Percentiles rank a stretch among this genome's conserved stretches.
Evolutionary conservation across 176 grass and related monocot genomes (phyloP).

Genomic region (Themeda triandra): DNA sequence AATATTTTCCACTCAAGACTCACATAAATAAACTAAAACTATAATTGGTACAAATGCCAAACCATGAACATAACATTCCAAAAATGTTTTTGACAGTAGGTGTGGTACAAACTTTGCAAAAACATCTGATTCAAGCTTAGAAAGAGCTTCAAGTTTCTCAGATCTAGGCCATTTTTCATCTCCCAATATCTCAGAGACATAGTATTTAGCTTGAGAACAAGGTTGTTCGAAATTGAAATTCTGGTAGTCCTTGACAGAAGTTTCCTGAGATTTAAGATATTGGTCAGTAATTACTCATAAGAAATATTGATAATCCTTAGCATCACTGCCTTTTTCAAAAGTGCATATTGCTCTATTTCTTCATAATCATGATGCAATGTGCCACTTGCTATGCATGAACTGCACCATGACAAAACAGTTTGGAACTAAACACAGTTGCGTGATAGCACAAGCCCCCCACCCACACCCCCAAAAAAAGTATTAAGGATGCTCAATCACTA

Average conservation of each 20-base stretch:
- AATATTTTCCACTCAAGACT: not conserved
- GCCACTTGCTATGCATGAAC: not conserved
- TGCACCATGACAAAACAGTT: not conserved
- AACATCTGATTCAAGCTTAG: conserved; percentile 54
- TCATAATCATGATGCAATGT: not conserved
- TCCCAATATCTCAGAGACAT: conserved; percentile 70
- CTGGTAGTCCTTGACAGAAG: conserved; percentile 63
- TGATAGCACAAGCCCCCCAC: not conserved
- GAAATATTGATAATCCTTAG: not conserved
- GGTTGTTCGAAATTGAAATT: conserved; percentile 83
- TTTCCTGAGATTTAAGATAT: conserved; percentile 61
- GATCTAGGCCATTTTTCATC: conserved; percentile 58
- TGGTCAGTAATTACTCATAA: conserved; percentile 4
- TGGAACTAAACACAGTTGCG: not conserved
- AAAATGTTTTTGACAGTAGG: conserved; percentile 65
- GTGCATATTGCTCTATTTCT: not conserved
- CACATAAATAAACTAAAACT: conserved; percentile 3
- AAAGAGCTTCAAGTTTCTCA: conserved; percentile 76
- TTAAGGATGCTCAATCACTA: not conserved
- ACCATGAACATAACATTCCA: conserved; percentile 90
- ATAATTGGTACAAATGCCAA: conserved; percentile 5
- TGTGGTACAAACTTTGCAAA: conserved; percentile 56
- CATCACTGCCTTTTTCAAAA: not conserved
- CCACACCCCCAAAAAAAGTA: too few species aligned
- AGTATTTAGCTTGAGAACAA: conserved; percentile 60